Evolutionary conservation across 2,329 filamentous ascomycete species (phyloP), one percentile per base, ranked within the genome.

Genomic region (Plectosphaerella plurivora): DNA sequence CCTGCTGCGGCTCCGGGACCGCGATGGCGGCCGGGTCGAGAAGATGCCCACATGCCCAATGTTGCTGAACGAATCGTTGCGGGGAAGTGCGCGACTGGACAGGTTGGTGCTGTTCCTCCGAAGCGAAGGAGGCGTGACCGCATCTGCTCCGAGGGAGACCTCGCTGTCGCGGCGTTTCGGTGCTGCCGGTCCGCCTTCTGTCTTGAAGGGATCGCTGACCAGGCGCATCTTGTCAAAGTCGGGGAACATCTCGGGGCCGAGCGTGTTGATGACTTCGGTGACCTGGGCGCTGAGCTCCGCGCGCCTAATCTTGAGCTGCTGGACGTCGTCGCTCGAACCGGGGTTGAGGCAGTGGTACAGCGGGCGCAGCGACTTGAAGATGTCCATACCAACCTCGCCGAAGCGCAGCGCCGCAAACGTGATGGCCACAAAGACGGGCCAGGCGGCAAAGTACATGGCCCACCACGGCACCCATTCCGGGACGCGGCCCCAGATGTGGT

Each of bases 341-440:
- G 94, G 94, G 61, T 88, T 88, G 63, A 97, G 79, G 58, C 89
- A 94, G 35, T 97, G 78, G 45, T 96, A 76, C 10, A 99, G 81
- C 6, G 94, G 94, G 10, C 91, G 84, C 15, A 99, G 80, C 0
- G 93, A 97, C 72, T 97, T 99, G 73, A 94, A 76, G 52, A 99
- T 97, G 65, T 99, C 94, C 91, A 99, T 97, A 50, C 93, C 94
- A n/a, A 96, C 87, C 72, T 99, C 94, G 46, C 94, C 94, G 59
- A 97, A 96, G 11, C 94, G 87, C 50, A 99, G 84, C 7, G 94
- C 91, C 5, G 91, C 92, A 68, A 96, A 97, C 0, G 92, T 97
- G 61, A 97, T 88, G 22, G 85, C 81, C 6, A 92, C 88, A 76
- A 96, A 96, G 59, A 95, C 74, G 47, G 90, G 77, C 73, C 89